Evolutionary conservation across 1,284 basidiomycete species (phyloP).

Genomic region (Phlebopus sp.): DNA sequence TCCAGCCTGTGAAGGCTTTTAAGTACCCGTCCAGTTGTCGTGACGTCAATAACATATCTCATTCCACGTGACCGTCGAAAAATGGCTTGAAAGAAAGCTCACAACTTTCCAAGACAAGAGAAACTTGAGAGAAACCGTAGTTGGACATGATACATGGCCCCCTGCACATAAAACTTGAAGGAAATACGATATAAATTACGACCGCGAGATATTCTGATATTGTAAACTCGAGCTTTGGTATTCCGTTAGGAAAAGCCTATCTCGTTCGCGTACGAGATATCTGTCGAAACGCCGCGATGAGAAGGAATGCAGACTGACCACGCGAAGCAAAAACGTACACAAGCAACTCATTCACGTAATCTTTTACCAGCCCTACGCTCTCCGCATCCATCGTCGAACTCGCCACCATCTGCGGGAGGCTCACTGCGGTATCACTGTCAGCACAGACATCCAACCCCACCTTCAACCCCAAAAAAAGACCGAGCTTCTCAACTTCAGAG

Average conservation of each 20-base stretch:
- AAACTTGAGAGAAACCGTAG: neutral
- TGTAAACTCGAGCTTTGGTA: constrained; percentile 71
- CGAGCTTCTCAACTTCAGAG: neutral
- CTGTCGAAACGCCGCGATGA: constrained; percentile 38
- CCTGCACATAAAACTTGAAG: neutral
- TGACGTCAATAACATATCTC: constrained; percentile 11
- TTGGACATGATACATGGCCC: neutral
- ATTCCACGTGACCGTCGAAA: neutral
- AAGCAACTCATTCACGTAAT: constrained; percentile 89
- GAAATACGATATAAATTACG: constrained; percentile 36
- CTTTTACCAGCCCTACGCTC: constrained; percentile 77
- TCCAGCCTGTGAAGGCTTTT: neutral
- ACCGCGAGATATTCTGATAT: constrained; percentile 74
- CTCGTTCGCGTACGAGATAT: constrained; percentile 66
- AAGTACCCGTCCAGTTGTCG: neutral
- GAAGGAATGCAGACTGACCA: neutral
- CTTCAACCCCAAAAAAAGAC: too few relatives aligned
- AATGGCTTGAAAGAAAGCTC: neutral
- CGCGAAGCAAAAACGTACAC: constrained; percentile 51
- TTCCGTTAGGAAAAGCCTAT: constrained; percentile 65
- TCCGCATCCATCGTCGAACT: constrained; percentile 91
- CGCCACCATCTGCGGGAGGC: constrained; percentile 79
- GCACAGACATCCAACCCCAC: neutral
- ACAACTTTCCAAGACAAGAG: neutral
- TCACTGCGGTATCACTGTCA: constrained; percentile 45